Base-by-base conservation (phyloP, 2,329 filamentous ascomycete species). In the Paramyrothecium sp. region DNA sequence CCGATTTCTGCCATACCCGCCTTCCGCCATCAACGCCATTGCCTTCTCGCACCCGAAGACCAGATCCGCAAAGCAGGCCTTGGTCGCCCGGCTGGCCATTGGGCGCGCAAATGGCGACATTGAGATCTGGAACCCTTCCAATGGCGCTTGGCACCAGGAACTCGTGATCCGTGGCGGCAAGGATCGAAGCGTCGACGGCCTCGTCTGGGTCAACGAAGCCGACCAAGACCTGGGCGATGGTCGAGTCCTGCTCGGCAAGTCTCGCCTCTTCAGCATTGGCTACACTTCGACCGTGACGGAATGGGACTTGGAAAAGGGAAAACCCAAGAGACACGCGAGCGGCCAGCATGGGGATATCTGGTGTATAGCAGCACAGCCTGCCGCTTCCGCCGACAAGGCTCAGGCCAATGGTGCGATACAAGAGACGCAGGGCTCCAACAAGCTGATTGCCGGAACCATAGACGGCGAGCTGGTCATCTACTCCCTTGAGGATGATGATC, bases 331-430 rank as follows among this genome's bases (percentile, higher is more conserved):
- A 58, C 90, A 96, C 73, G 92, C 91, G 19, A 92, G 90, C 67
- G 95, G 94, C 50, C 96, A 96, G 73, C 92, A 96, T 73, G 93
- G 92, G 63, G 93, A 97, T 69, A 94, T 98, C 60, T 99, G 95
- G 95, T 98, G 94, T 75, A 84, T 99, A 67, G 91, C 91, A 58
- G 90, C 89, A 16, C 94, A 97, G 75, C 95, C 94, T 3, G 78
- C 60, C 3, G 61, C 63, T 26, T 58, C 56, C 19, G 48, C 56
- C n/a, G 67, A 67, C 53, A 64, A 67, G 12, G 55, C n/a, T 33
- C 56, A 41, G 7, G 30, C 56, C 11, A 56, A 58, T 20, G 62
- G 61, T 13, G 22, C 65, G 21, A 58, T 57, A 3, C 44, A 56
- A 13, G 71, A 71, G 21, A 53, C 78, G 76, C 69, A 74, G 53